Evolutionary conservation across 1,284 basidiomycete genomes (phyloP), one percentile per base, ranked within the genome.

Genomic region (Rhodotorula sp.): DNA sequence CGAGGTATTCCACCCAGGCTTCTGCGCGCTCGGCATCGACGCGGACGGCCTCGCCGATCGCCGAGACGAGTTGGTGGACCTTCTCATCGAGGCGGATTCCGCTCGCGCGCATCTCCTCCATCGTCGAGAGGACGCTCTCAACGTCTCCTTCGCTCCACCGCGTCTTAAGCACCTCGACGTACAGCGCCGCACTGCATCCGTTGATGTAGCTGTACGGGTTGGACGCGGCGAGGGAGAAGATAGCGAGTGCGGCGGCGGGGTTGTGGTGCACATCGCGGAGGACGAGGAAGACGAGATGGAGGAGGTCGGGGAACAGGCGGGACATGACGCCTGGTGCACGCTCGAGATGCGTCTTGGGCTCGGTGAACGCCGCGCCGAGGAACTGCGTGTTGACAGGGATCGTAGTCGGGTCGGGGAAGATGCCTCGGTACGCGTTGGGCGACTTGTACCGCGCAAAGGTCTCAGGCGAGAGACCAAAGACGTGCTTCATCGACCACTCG

Each of bases 121-220:
- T 24, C 9, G 57, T 60, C 1, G 28, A n/a, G 10, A 64, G 57
- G 30, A 71, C 65, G 26, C 44, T 16, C 48, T 67, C 69, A 51
- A 73, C 31, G 61, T 75, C 73, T 22, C 40, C 58, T 5, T 60
- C 52, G n/a, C 30, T 54, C 73, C 73, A 75, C 20, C 57, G 54
- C 40, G 73, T 75, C 28, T 58, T 52, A 16, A 75, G 52, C 4
- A 73, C 69, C 48, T 73, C 69, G 62, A 63, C 59, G 65, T 71
- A 75, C 2, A 75, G 60, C 18, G 37, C 58, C 4, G 71, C 54
- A 3, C 65, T 64, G 65, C 73, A 75, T 4, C 73, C 73, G 15
- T 9, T 28, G 53, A 75, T 61, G 69, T 69, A 73, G 8, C 62
- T 65, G 52, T 58, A 51, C 11, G 73, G 66, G 22, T 72, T 70